Base-by-base conservation (phyloP, 2,329 filamentous ascomycete species). In the Exserohilum rostratum region DNA sequence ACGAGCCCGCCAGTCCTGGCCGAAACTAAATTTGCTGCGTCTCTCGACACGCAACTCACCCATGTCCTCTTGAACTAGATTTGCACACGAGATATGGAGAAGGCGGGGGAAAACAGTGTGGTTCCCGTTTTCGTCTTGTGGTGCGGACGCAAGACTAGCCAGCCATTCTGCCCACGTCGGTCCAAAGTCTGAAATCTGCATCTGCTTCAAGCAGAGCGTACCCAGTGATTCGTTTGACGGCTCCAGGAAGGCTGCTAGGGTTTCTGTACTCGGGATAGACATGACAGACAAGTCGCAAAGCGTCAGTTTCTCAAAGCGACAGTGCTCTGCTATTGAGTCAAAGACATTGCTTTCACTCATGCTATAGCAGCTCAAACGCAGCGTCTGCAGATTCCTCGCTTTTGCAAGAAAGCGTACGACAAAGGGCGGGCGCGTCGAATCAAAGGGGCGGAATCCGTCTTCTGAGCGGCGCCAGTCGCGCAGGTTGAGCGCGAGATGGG, bases 381-480 rank as follows among this genome's bases (percentile, higher is more conserved):
- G 27, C 0, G 30, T 7, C 1, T 37, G 39, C 7, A 73, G 30
- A 11, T 63, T 65, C 1, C 11, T 48, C 18, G 58, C 62, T 30
- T 68, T 71, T 1, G 64, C 57, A 0, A 73, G 58, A 29, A 72
- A 70, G 1, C 69, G 61, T 4, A 73, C 64, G 1, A 66, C 53
- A 39, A 73, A 71, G 1, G 70, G 64, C 1, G 60, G 49, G 15
- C 58, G 61, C 1, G 51, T 46, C 2, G 25, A 4, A 6, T 7
- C 9, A 10, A 2, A 11, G 3, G 17, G 31, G 10, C 65, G 61
- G 20, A 72, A 71, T 0, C 69, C 67, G 1, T 53, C 48, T 12
- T 70, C 65, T 0, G 57, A 61, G 13, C 50, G 40, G n/a, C 70
- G 58, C 62, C 68, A 68, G 39, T 72, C 70, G 10, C 70, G 57